phyloP scores from a whole-genome alignment of 805 yeast species.

The Candida morakotiae region DNA sequence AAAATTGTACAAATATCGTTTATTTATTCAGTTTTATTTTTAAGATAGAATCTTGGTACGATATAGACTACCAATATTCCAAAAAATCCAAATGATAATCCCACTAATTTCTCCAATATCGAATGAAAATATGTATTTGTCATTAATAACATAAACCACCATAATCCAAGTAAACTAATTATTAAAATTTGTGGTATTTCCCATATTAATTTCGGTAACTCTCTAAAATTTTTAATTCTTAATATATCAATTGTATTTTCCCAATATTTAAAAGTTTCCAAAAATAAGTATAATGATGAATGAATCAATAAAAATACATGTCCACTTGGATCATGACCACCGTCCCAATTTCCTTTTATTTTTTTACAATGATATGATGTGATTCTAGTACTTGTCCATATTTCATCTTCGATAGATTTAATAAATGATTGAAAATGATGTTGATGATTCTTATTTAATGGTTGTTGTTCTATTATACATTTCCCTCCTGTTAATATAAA shows the following conservation, averaged over 20 bases:
- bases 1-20: no score
- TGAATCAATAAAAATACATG: constrained; percentile 79
- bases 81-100: constrained; percentile 58
- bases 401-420: constrained; percentile 4
- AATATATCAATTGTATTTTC: neutral
- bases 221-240: neutral
- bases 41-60: constrained; percentile 20
- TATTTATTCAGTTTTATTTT: no score
- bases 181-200: constrained; percentile 25
- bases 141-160: constrained; percentile 86
- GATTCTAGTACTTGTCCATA: constrained; percentile 11
- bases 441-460: no score
- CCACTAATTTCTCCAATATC: constrained; percentile 66
- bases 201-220: neutral
- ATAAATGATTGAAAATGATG: neutral
- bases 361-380: constrained; percentile 33
- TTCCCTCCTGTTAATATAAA: constrained; percentile 80
- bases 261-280: constrained; percentile 51
- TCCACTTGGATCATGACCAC: constrained; percentile 97
- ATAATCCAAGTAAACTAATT: constrained; percentile 36
- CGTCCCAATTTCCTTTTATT: constrained; percentile 61
- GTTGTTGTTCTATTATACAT: constrained; percentile 41
- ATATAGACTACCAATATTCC: constrained; percentile 47
- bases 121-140: constrained; percentile 87
- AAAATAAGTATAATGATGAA: constrained; percentile 59